These are phyloP conservation scores for Ramicandelaber brevisporus DNA, from an alignment of 192 early-diverging fungal genomes.

Conservation along the genomic window DNA sequence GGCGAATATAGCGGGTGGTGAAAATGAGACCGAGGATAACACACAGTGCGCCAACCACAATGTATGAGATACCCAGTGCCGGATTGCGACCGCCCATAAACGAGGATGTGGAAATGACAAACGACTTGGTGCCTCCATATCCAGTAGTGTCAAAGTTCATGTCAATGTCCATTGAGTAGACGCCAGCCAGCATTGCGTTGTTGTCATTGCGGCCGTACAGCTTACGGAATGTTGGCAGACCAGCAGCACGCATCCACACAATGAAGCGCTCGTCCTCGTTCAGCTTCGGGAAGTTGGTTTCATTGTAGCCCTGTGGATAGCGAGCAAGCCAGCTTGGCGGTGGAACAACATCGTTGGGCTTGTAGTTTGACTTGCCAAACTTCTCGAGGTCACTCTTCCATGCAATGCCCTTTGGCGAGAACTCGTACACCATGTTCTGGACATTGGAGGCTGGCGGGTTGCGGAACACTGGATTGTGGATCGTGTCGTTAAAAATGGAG, in stretches of 20 bases:
- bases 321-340: constrained; percentile 64
- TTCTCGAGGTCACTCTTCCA: constrained; percentile 65
- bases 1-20: constrained; percentile 70
- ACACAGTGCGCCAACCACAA: constrained; percentile 77
- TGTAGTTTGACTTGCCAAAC: constrained; percentile 28
- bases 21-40: constrained; percentile 72
- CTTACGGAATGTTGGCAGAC: constrained; percentile 89
- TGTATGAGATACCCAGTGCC: constrained; percentile 85
- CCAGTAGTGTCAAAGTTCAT: constrained; percentile 60
- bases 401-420: constrained; percentile 49
- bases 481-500: constrained; percentile 78
- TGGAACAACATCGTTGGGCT: constrained; percentile 30
- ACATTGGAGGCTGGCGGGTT: constrained; percentile 15
- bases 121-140: constrained; percentile 85
- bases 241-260: constrained; percentile 97
- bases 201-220: constrained; percentile 58
- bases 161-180: constrained; percentile 43
- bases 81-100: constrained; percentile 93
- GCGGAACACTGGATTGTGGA: constrained; percentile 24
- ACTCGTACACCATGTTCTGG: constrained; percentile 17
- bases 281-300: constrained; percentile 33
- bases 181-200: constrained; percentile 29
- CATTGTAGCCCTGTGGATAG: constrained; percentile 26
- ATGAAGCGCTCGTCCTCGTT: constrained; percentile 55
- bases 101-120: constrained; percentile 83